These are phyloP conservation scores for Pythium aphanidermatum DNA, from an alignment of 352 stramenopile genomes.

Conservation along the genomic window DNA sequence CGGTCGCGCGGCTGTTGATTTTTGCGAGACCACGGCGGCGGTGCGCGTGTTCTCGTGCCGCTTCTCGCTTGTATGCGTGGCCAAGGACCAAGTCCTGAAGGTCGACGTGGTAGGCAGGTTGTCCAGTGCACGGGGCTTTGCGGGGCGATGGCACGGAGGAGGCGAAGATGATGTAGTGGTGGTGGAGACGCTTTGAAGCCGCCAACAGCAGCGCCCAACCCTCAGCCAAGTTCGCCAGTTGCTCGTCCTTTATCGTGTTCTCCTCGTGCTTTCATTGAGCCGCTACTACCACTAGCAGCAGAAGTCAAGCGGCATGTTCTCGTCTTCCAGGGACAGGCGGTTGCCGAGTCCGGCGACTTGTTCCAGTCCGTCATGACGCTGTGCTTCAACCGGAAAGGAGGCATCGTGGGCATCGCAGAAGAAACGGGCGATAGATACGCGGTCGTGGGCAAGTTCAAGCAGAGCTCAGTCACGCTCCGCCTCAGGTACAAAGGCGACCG, in stretches of 20 bases:
- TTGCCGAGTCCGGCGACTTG: no score
- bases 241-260: no score
- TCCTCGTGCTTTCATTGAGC: no score
- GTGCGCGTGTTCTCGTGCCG: slow-evolving; percentile 8
- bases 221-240: not conserved
- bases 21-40: slow-evolving; percentile 7
- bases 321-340: no score
- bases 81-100: not conserved
- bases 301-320: no score
- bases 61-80: slow-evolving; percentile 1
- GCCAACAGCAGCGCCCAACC: not conserved
- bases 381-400: no score
- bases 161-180: not conserved
- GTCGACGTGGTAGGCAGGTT: not conserved
- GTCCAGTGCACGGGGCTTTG: not conserved
- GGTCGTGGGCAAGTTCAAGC: slow-evolving; percentile 1
- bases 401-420: no score
- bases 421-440: no score
- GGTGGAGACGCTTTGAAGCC: slow-evolving; percentile 6
- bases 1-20: slow-evolving; percentile 5
- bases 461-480: slow-evolving; percentile 1
- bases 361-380: no score
- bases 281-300: no score
- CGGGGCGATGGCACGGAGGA: not conserved
- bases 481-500: slow-evolving; percentile 1